phyloP scores from a whole-genome alignment of 2,329 filamentous ascomycete genomes.

The Epicoccum sorghinum region DNA sequence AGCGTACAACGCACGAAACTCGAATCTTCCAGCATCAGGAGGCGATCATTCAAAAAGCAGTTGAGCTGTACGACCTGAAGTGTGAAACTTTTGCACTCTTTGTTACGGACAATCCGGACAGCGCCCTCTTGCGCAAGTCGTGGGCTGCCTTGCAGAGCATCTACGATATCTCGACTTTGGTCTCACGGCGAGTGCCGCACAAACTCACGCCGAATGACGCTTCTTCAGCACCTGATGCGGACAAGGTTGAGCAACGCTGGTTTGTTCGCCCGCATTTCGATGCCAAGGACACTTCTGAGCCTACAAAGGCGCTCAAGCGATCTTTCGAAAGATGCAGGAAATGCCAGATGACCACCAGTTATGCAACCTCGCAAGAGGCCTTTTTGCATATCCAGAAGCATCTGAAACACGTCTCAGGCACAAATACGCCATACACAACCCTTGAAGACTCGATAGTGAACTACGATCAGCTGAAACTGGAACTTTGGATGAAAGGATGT shows the following conservation, averaged over 20 bases:
- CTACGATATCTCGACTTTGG: not conserved
- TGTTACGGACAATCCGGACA: conserved; percentile 27
- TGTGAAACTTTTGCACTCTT: conserved; percentile 30
- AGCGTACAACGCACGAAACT: conserved; percentile 23
- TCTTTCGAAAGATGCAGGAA: conserved; percentile 24
- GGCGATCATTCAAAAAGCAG: conserved; percentile 15
- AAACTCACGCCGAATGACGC: not conserved
- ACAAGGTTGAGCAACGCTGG: conserved; percentile 19
- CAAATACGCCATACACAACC: not conserved
- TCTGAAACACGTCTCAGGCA: not conserved
- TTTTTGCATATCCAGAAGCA: conserved; percentile 32
- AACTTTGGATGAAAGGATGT: conserved; percentile 25
- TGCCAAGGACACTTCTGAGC: not conserved
- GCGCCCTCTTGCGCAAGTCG: conserved; percentile 29
- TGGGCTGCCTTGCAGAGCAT: conserved; percentile 37
- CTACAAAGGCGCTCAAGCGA: conserved; percentile 9
- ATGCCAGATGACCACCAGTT: conserved; percentile 20
- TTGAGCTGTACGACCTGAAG: conserved; percentile 21
- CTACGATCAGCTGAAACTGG: conserved; percentile 24
- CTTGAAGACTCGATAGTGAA: conserved; percentile 33
- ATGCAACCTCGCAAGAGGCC: conserved; percentile 24
- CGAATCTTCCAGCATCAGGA: conserved; percentile 21
- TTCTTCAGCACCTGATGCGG: not conserved
- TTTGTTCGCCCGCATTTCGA: conserved; percentile 20
- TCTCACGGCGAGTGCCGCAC: not conserved